Conservation (phyloP, 106 monocot species). For the Gastrodia elata region DNA sequence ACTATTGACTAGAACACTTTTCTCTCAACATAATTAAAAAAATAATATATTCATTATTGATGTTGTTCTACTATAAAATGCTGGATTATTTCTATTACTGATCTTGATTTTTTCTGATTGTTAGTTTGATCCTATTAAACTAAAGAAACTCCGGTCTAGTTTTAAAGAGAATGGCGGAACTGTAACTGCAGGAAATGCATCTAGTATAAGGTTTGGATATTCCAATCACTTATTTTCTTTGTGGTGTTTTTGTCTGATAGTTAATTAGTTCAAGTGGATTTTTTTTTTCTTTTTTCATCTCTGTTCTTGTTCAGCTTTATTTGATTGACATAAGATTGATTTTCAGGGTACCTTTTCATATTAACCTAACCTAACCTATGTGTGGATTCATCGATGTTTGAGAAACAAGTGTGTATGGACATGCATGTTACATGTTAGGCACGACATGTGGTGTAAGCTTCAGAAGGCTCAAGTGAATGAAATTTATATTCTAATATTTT, state of each 20-base stretch:
- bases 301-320: background rate
- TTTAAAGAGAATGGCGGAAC: conserved; percentile 89
- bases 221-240: background rate
- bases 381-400: no score
- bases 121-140: conserved; percentile 89
- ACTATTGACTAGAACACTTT: no score
- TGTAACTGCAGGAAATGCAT: conserved; percentile 96
- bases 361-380: background rate
- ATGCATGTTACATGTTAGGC: no score
- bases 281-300: background rate
- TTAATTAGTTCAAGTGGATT: background rate
- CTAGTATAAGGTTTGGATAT: conserved; percentile 78
- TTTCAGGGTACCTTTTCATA: background rate
- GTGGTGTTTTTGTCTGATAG: background rate
- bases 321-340: background rate
- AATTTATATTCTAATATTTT: no score
- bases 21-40: background rate
- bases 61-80: background rate
- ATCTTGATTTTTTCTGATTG: conserved; percentile 10
- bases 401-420: no score
- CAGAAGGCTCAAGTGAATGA: no score
- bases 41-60: background rate
- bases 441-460: no score
- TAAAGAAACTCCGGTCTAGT: conserved; percentile 86
- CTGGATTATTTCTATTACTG: background rate